These are phyloP conservation scores for Penicillium paxilli DNA, from an alignment of 495 filamentous ascomycete species.

Conservation along the genomic window DNA sequence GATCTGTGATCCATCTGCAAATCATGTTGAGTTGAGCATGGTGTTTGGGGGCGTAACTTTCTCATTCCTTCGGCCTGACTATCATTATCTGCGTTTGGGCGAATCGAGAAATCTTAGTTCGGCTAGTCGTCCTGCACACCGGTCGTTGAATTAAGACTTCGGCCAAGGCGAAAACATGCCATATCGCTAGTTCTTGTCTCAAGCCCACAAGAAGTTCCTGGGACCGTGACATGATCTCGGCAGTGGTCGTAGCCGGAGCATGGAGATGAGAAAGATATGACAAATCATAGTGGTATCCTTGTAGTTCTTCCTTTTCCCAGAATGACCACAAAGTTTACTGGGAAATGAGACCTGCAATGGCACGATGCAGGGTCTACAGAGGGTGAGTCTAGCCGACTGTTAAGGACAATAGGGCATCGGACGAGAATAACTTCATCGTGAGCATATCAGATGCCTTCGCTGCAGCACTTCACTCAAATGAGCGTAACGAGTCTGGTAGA, in stretches of 20 bases:
- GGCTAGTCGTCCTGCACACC: background rate
- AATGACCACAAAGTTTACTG: too few relatives aligned
- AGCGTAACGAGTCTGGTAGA: background rate
- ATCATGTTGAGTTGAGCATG: background rate
- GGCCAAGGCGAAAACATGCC: background rate
- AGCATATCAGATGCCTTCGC: too few relatives aligned
- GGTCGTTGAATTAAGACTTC: background rate
- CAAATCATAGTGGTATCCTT: constrained; percentile 4
- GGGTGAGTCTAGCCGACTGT: too few relatives aligned
- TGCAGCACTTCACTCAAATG: too few relatives aligned
- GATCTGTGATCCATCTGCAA: constrained; percentile 13
- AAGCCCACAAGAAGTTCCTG: constrained; percentile 1
- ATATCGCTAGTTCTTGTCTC: background rate
- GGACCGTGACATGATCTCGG: background rate
- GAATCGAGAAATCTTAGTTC: background rate
- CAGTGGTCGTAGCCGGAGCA: background rate
- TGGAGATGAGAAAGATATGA: constrained; percentile 2
- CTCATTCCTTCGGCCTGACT: background rate
- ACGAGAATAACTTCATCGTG: too few relatives aligned
- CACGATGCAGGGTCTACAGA: too few relatives aligned
- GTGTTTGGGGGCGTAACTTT: constrained; percentile 16
- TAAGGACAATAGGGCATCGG: too few relatives aligned
- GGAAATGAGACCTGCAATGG: too few relatives aligned
- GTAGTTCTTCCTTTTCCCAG: background rate
- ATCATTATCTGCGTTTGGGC: background rate